These are phyloP conservation scores for Termitomyces sp. DNA, from an alignment of 768 basidiomycete genomes.

Conservation along the genomic window DNA sequence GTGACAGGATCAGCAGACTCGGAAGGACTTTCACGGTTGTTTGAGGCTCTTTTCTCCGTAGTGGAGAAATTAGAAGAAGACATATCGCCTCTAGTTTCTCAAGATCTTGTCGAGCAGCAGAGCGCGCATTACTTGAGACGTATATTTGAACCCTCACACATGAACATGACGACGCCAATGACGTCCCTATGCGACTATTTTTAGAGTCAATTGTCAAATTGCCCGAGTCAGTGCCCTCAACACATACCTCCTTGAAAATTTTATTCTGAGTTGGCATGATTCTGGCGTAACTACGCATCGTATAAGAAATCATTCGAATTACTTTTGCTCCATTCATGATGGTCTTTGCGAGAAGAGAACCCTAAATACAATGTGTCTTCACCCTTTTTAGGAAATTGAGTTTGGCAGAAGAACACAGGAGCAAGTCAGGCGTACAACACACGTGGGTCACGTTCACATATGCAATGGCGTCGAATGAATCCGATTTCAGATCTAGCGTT, in stretches of 20 bases:
- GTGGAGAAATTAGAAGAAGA: conserved; percentile 10
- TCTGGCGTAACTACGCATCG: neutral
- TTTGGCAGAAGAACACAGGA: neutral
- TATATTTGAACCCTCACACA: neutral
- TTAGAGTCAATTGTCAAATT: neutral
- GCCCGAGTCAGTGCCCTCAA: no score
- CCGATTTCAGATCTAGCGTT: neutral
- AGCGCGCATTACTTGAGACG: neutral
- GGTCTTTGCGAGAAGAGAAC: neutral
- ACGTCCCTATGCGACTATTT: neutral
- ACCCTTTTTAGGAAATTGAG: neutral
- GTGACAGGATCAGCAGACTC: neutral
- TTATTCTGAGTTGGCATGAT: neutral
- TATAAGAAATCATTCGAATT: neutral
- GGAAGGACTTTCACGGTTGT: neutral
- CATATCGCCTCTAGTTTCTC: neutral
- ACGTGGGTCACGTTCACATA: conserved; percentile 4
- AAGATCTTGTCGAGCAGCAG: no score
- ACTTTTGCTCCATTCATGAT: neutral
- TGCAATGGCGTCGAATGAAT: neutral
- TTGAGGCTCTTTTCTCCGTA: neutral
- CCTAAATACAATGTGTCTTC: neutral
- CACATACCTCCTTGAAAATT: neutral
- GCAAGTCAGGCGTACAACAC: neutral
- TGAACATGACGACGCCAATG: conserved; percentile 3